Evolutionary conservation across 164 flowering plant species (phyloP), one percentile per base, ranked within the genome.

Genomic region (Warburgia ugandensis): DNA sequence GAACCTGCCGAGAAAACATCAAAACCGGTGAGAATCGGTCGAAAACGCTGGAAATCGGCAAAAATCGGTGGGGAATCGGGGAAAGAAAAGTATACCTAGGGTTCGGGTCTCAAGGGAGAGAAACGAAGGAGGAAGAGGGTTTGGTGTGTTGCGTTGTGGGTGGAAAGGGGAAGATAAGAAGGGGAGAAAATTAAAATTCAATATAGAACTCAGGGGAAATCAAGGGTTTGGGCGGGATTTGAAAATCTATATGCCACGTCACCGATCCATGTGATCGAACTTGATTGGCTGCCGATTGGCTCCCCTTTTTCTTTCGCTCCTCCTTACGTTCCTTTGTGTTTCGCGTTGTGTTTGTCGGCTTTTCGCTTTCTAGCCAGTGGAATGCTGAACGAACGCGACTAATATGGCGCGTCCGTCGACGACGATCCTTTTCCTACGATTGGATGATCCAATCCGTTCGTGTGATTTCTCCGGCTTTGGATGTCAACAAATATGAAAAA

Each of bases 161-260:
- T 22, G 51, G 65, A 26, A 36, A 14, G 38, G 28, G 45, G 2
- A 37, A 38, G 48, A 43, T 50, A 62, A 36, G 48, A 19, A 41
- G 52, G 56, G 27, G 23, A 23, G 29, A 28, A 22, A 62, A 43
- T 53, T 38, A 56, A 67, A 58, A 29, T 49, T 28, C 56, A 67
- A 58, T 44, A 6, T 22, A 9, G 17, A 21, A 27, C 5, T 35
- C 29, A 45, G 23, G 7, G 19, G 32, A 40, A 29, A 28, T 17
- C 36, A n/a, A 42, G 65, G 51, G 42, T 68, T 65, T 59, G 62
- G 68, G 73, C 73, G 73, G 73, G 73, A 65, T 62, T 45, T 33
- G 50, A 51, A 59, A 50, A 45, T 38, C 6, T 13, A 16, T 32
- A 11, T 6, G 52, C 51, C 73, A 69, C 67, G 70, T 69, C 64